Evolutionary conservation across 1,139 yeast species (phyloP), one percentile per base, ranked within the genome.

Genomic region (Saccharomyces hybrid): DNA sequence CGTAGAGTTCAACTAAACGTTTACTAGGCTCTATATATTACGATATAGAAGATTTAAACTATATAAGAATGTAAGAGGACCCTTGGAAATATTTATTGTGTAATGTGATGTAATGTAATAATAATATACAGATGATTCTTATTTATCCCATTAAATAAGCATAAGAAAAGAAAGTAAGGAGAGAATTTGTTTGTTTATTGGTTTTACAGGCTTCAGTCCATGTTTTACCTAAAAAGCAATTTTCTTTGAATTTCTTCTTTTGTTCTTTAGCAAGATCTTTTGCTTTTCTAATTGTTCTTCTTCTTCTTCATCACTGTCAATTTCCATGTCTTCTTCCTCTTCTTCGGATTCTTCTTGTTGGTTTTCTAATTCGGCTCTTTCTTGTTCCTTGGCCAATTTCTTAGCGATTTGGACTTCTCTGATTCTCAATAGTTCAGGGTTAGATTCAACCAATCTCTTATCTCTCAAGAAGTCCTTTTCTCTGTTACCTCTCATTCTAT

Each of bases 401-500:
- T 89, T 83, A 70, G 89, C 84, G 64, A 89, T 75, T 76, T 91
- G 97, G 58, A 91, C 96, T 49, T 88, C 97, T 78, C 97, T 85
- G 81, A 89, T 82, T 75, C 83, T 86, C 76, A 93, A 80, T 71
- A 93, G 77, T 71, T 88, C 96, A 62, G 96, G 96, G 75, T 93
- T 83, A 58, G 81, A 77, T 69, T 85, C 96, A 52, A 93, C 95
- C 70, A 93, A 79, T 75, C 88, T 88, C 77, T 83, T 84, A 75
- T 93, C 99, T 59, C 88, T 79, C 58, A 84, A 89, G 69, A 89
- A 78, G 72, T 87, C 86, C 73, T 84, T 83, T 64, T 88, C 96
- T 75, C 85, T 86, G 76, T 95, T 93, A 62, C 97, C 98, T 75
- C 88, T 88, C 99, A 93, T 93, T 84, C 99, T 88, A 77, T 91